Base-by-base conservation (phyloP, 352 stramenopile species). In the Lagenidium giganteum region DNA sequence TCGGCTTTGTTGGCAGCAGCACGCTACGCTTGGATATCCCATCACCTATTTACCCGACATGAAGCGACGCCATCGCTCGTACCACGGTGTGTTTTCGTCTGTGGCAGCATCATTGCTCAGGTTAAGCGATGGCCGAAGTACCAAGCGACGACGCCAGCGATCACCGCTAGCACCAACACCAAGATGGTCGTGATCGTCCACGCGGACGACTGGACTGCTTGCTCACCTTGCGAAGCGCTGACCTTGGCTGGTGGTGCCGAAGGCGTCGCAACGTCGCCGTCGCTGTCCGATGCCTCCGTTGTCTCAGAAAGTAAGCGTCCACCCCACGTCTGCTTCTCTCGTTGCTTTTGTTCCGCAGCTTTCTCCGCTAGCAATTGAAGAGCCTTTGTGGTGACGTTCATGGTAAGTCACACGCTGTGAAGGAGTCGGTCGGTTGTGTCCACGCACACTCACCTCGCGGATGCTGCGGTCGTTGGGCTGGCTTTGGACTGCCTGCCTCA, bases 311-410 rank as follows among this genome's bases (percentile, higher is more conserved):
- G 46, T n/a, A 83, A 50, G 21, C 52, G 51, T 0, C 72, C 76
- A 30, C 72, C 72, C 72, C 70, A 85, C 14, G 57, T 61, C 44
- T 82, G 44, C 42, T 83, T 85, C 30, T 85, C 76, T 32, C 70
- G 53, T 14, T 65, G 48, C 33, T 81, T 85, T 9, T 70, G 58
- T 35, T 74, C 51, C 18, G 28, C 40, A 38, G 72, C 40, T 23
- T 69, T 72, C 24, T 58, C 31, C 22, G 66, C 61, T 43, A 63
- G 53, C 11, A 38, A 27, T 42, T 75, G 62, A 8, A 83, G 40
- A n/a, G 51, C 50, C 42, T 65, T n/a, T n/a, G n/a, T n/a, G n/a
- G n/a, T n/a, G 22, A 37, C n/a, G n/a, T n/a, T n/a, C n/a, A n/a
- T n/a, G n/a, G n/a, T n/a, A n/a, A n/a, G 8, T 12, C 8, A 12